Conservation (phyloP, 1,284 basidiomycete genomes). For the Sporisorium reilianum region DNA sequence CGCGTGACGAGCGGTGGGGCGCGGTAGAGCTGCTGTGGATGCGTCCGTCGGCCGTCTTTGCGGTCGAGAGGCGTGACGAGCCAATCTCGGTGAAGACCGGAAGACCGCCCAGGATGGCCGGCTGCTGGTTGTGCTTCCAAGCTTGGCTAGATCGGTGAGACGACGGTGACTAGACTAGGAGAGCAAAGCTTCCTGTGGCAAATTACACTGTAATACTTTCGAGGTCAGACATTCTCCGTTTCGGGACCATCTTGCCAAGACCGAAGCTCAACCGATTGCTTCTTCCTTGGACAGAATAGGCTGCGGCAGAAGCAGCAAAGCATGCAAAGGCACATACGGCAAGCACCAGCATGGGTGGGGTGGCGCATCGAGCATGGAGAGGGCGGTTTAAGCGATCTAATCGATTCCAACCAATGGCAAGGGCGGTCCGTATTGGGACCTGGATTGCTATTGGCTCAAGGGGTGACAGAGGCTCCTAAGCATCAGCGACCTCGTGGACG, state of each 20-base stretch:
- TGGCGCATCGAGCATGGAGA: background rate
- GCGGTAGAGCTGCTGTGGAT: background rate
- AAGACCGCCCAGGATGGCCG: background rate
- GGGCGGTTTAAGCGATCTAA: constrained; percentile 6
- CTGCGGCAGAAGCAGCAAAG: background rate
- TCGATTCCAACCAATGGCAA: constrained; percentile 11
- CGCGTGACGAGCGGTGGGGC: background rate
- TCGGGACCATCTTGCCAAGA: constrained; percentile 1
- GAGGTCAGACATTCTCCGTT: background rate
- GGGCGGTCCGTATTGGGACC: background rate
- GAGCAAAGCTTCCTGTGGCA: too few relatives aligned
- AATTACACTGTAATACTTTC: too few relatives aligned
- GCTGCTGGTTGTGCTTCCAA: background rate
- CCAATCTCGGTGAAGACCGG: constrained; percentile 6
- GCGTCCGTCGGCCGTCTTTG: background rate
- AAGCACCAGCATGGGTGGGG: too few relatives aligned
- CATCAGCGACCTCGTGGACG: background rate
- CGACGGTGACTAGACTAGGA: background rate
- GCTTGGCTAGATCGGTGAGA: background rate
- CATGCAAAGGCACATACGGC: background rate
- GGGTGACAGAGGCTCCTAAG: background rate
- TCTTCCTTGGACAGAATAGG: background rate
- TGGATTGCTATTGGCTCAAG: background rate
- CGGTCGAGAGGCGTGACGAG: background rate
- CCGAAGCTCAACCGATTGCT: constrained; percentile 2